These are phyloP conservation scores for Solanum paucissectum DNA, from an alignment of 257 asterid species.

Conservation along the genomic window DNA sequence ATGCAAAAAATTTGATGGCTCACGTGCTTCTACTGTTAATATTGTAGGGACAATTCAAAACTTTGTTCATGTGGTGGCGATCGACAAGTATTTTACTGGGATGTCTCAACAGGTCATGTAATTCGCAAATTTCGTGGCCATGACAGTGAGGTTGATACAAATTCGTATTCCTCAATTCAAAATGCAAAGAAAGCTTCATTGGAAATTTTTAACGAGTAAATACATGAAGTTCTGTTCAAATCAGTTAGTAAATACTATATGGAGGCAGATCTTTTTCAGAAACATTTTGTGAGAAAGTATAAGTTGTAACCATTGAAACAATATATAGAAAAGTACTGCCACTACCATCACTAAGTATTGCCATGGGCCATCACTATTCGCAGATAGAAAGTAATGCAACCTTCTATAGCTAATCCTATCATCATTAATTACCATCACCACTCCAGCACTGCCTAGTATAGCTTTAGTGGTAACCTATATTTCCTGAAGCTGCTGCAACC, in stretches of 20 bases:
- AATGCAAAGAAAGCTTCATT: background rate
- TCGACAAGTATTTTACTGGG: conserved; percentile 96
- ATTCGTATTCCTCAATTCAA: background rate
- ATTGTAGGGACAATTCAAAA: conserved; percentile 76
- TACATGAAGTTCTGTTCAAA: background rate
- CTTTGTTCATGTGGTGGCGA: conserved; percentile 89
- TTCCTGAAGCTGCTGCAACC: background rate
- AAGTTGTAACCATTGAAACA: background rate
- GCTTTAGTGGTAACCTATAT: background rate
- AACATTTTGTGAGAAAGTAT: background rate
- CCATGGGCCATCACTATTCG: background rate
- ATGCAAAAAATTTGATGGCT: background rate
- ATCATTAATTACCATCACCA: background rate
- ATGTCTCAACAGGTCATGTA: conserved; percentile 81
- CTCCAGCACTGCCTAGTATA: background rate
- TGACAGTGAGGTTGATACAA: conserved; percentile 76
- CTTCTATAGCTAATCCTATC: background rate
- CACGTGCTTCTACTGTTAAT: background rate
- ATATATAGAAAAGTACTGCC: background rate
- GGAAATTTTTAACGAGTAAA: background rate
- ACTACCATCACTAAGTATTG: background rate
- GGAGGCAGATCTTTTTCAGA: background rate
- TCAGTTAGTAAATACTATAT: background rate
- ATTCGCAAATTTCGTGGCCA: conserved; percentile 94
- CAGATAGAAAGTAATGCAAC: background rate